phyloP scores from a whole-genome alignment of 2,329 filamentous ascomycete genomes.

The Fonsecaea pugnacius region DNA sequence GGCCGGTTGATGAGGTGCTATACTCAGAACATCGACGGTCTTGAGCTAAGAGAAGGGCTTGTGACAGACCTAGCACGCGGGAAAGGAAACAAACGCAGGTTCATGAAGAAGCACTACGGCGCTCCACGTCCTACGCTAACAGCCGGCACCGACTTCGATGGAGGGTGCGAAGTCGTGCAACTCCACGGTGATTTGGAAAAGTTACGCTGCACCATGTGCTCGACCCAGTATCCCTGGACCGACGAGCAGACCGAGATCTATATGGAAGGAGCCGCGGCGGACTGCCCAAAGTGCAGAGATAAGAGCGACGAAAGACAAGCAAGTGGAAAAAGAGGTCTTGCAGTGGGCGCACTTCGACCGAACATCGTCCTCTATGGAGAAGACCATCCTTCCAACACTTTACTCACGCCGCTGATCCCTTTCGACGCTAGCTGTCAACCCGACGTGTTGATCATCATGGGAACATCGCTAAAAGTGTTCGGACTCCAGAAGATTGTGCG shows the following conservation, averaged over 20 bases:
- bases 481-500: conserved; percentile 72
- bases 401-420: conserved; percentile 70
- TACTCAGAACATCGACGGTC: conserved; percentile 75
- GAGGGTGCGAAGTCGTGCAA: conserved; percentile 59
- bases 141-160: conserved; percentile 41
- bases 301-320: conserved; percentile 67
- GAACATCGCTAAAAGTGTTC: conserved; percentile 72
- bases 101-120: conserved; percentile 54
- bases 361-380: conserved; percentile 77
- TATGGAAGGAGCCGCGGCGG: conserved; percentile 67
- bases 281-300: conserved; percentile 67
- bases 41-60: conserved; percentile 72
- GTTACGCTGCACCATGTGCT: conserved; percentile 60
- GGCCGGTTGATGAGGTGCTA: conserved; percentile 73
- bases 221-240: conserved; percentile 47
- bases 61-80: conserved; percentile 66
- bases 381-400: conserved; percentile 70
- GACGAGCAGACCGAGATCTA: conserved; percentile 53
- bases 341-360: conserved; percentile 69
- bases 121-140: conserved; percentile 32
- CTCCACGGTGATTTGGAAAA: conserved; percentile 70
- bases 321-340: conserved; percentile 68
- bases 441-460: conserved; percentile 71
- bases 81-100: conserved; percentile 64
- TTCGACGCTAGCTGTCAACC: conserved; percentile 68